Evolutionary conservation across 257 asterid species (phyloP).

Genomic region (Cordia subcordata): DNA sequence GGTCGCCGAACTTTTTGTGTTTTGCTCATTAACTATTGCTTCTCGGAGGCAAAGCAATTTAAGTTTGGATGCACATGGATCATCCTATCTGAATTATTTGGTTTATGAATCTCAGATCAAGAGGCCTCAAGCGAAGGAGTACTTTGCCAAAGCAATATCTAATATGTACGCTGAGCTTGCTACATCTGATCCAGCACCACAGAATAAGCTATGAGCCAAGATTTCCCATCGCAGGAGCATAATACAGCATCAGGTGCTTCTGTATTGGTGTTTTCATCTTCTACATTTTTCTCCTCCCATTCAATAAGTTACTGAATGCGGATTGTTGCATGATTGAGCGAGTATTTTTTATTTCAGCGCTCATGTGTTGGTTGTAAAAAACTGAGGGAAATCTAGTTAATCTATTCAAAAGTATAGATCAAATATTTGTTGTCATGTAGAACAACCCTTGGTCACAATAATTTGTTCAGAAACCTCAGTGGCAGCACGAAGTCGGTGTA

Average conservation of each 20-base stretch:
- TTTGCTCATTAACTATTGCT: neutral
- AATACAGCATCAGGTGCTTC: neutral
- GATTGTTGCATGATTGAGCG: slow-evolving; percentile 1
- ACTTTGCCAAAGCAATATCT: slow-evolving; percentile 67
- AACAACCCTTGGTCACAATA: no score
- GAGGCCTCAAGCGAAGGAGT: slow-evolving; percentile 85
- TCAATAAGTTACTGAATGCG: slow-evolving; percentile 2
- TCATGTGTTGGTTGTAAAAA: neutral
- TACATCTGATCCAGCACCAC: slow-evolving; percentile 57
- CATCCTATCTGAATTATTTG: neutral
- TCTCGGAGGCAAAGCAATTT: neutral
- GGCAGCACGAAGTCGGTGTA: no score
- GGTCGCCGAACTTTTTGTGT: no score
- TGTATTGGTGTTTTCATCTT: neutral
- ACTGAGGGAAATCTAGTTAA: neutral
- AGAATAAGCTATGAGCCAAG: slow-evolving; percentile 19
- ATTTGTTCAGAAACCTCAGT: no score
- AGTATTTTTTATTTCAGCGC: slow-evolving; percentile 2
- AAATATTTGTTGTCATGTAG: no score
- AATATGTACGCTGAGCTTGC: slow-evolving; percentile 67
- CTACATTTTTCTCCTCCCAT: neutral
- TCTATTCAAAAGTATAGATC: neutral
- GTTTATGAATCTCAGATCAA: slow-evolving; percentile 45
- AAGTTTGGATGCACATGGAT: neutral
- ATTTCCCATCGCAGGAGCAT: neutral